Evolutionary conservation across 1,284 basidiomycete genomes (phyloP).

Genomic region (Boletus sp.): DNA sequence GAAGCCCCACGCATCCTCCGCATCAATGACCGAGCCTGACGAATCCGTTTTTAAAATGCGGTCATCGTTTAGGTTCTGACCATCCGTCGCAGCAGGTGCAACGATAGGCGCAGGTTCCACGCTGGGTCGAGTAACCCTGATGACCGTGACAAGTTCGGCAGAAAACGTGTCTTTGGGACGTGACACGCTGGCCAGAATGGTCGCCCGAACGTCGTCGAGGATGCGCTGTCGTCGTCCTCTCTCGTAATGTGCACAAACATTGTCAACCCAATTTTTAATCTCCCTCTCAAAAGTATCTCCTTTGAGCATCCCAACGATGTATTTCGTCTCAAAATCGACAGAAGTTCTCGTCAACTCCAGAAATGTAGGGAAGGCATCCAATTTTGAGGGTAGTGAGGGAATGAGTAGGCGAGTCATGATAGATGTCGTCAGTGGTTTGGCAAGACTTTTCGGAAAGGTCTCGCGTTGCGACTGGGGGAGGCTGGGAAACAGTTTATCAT

Average conservation of each 20-base stretch:
- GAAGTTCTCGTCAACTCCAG: conserved; percentile 52
- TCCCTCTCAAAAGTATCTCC: conserved; percentile 47
- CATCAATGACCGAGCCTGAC: conserved; percentile 21
- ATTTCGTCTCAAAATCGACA: conserved; percentile 58
- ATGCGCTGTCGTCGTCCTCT: conserved; percentile 60
- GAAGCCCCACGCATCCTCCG: conserved; percentile 53
- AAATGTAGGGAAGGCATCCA: conserved; percentile 56
- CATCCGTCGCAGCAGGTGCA: conserved; percentile 1
- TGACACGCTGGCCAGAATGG: conserved; percentile 39
- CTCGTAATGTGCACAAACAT: conserved; percentile 68
- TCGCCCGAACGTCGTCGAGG: conserved; percentile 51
- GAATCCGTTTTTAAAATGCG: conserved; percentile 14
- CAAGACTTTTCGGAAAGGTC: conserved; percentile 50
- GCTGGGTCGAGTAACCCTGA: background rate
- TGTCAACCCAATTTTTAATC: conserved; percentile 59
- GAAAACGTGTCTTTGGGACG: conserved; percentile 32
- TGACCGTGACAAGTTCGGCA: conserved; percentile 31
- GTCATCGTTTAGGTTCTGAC: conserved; percentile 9
- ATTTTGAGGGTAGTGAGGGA: conserved; percentile 61
- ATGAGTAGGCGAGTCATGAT: conserved; percentile 64
- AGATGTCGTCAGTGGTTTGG: conserved; percentile 53
- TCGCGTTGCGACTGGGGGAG: conserved; percentile 46
- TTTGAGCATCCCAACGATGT: conserved; percentile 48
- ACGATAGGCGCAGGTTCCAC: background rate
- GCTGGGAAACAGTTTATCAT: conserved; percentile 47